phyloP scores from a whole-genome alignment of 805 yeast species.

The Yamadazyma nakazawae region DNA sequence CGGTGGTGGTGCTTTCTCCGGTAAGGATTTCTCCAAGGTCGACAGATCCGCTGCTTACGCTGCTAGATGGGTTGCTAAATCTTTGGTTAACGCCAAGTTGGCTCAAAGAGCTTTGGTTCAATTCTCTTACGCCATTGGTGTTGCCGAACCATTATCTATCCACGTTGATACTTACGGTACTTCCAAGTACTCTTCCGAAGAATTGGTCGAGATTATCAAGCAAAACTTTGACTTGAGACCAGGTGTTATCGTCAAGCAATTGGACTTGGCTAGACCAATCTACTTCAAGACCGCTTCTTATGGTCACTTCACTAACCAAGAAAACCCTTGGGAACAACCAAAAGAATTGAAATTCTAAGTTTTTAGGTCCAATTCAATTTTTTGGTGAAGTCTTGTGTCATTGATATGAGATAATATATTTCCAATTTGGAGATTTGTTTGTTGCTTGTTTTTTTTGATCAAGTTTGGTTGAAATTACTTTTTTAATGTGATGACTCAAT shows the following conservation, averaged over 20 bases:
- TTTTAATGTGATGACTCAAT: slow-evolving; percentile 44
- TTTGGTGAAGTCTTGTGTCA: neutral
- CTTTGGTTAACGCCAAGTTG: slow-evolving; percentile 89
- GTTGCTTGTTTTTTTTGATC: slow-evolving; percentile 9
- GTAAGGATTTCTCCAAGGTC: slow-evolving; percentile 99
- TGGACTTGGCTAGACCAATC: slow-evolving; percentile 98
- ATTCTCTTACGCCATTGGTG: slow-evolving; percentile 99
- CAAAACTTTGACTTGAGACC: slow-evolving; percentile 99
- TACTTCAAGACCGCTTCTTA: slow-evolving; percentile 98
- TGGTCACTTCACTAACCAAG: slow-evolving; percentile 99
- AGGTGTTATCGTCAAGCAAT: slow-evolving; percentile 95
- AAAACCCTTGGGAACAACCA: slow-evolving; percentile 98
- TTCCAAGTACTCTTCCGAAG: slow-evolving; percentile 81
- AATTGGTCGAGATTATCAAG: slow-evolving; percentile 86
- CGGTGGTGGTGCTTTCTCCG: slow-evolving; percentile 99
- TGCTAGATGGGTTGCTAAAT: slow-evolving; percentile 99
- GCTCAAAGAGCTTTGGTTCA: slow-evolving; percentile 98
- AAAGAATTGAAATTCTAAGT: slow-evolving; percentile 63
- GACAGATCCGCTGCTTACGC: slow-evolving; percentile 99
- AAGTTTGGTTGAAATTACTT: slow-evolving; percentile 19
- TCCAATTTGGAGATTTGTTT: neutral
- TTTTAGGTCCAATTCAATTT: neutral
- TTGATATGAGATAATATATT: no score
- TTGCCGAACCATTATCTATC: slow-evolving; percentile 97
- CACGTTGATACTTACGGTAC: slow-evolving; percentile 99